phyloP scores from a whole-genome alignment of 768 basidiomycete species.

The Lentinula detonsa region DNA sequence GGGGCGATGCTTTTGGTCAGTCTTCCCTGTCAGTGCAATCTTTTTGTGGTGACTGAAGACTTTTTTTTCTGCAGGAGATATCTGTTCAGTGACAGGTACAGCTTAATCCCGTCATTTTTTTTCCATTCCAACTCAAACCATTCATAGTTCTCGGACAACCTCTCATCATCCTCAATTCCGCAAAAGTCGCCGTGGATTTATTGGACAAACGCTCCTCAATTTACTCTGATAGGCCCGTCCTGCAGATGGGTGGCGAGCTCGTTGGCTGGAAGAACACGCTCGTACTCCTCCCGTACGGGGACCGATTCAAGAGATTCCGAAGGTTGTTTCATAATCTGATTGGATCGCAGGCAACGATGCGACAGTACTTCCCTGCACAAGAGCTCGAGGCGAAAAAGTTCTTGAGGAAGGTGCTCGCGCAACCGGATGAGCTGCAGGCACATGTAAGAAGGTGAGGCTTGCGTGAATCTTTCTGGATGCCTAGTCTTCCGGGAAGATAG shows the following conservation, averaged over 20 bases:
- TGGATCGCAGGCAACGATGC: conserved; percentile 36
- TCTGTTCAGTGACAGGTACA: conserved; percentile 42
- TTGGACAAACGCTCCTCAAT: conserved; percentile 62
- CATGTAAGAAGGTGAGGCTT: conserved; percentile 42
- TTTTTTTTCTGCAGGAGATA: conserved; percentile 39
- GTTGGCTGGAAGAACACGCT: conserved; percentile 54
- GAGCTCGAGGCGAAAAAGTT: conserved; percentile 43
- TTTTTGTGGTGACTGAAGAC: background rate
- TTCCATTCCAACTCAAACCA: background rate
- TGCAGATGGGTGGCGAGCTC: conserved; percentile 49
- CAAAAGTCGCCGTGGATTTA: conserved; percentile 45
- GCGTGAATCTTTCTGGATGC: background rate
- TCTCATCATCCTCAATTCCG: conserved; percentile 49
- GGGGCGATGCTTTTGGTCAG: conserved; percentile 49
- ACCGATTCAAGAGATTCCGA: conserved; percentile 49
- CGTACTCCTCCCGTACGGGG: conserved; percentile 50
- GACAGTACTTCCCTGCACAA: conserved; percentile 35
- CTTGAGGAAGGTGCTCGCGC: conserved; percentile 38
- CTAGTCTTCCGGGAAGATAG: background rate
- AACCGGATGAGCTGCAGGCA: conserved; percentile 37
- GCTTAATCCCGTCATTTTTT: background rate
- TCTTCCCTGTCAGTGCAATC: background rate
- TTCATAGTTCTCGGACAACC: conserved; percentile 46
- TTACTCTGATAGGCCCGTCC: conserved; percentile 61
- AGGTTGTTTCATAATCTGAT: conserved; percentile 47